Evolutionary conservation across 495 filamentous ascomycete genomes (phyloP).

Genomic region (Aspergillus wentii): DNA sequence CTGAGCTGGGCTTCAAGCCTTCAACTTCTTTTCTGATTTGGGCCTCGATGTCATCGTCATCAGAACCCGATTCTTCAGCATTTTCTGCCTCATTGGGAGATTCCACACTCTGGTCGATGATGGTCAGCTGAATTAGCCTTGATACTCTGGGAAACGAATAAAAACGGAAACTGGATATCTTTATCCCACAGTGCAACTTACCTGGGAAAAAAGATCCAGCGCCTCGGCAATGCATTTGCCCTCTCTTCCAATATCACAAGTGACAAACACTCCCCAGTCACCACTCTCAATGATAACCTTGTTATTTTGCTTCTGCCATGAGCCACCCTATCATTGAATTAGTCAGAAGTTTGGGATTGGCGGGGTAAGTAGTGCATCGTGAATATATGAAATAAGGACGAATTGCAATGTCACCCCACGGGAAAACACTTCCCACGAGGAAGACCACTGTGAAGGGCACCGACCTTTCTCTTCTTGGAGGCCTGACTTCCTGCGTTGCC

Average conservation of each 20-base stretch:
- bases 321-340: conserved; percentile 14
- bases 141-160: no score
- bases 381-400: no score
- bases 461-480: conserved; percentile 35
- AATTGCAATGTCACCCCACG: no score
- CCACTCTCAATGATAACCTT: conserved; percentile 57
- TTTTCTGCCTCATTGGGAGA: conserved; percentile 20
- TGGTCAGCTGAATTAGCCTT: conserved; percentile 7
- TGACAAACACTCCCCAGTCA: conserved; percentile 82
- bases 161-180: background rate
- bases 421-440: no score
- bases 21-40: conserved; percentile 76
- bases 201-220: conserved; percentile 69
- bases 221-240: conserved; percentile 70
- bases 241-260: conserved; percentile 79
- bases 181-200: conserved; percentile 22
- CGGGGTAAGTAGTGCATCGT: no score
- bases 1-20: conserved; percentile 50
- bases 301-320: conserved; percentile 22
- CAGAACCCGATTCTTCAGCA: conserved; percentile 31
- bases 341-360: no score
- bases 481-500: conserved; percentile 15
- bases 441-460: conserved; percentile 5
- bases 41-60: conserved; percentile 70
- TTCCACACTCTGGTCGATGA: conserved; percentile 19